Evolutionary conservation across 2,329 filamentous ascomycete genomes (phyloP).

Genomic region (Coleophoma cylindrospora): DNA sequence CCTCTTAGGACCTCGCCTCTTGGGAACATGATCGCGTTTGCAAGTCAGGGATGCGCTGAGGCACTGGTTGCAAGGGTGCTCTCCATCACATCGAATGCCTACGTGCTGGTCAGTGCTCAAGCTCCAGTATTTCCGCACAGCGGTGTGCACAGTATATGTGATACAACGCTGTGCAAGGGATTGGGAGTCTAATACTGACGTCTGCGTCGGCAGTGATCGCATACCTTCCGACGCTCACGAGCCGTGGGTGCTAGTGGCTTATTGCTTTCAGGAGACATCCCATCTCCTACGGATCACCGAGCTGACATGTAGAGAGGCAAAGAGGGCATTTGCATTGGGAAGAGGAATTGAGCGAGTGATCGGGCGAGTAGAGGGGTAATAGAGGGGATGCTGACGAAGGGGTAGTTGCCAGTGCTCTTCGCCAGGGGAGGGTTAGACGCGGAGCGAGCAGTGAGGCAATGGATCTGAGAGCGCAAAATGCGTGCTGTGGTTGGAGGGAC

Average conservation of each 20-base stretch:
- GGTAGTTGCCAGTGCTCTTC: too few relatives aligned
- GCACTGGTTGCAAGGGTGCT: constrained; percentile 55
- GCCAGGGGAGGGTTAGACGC: too few relatives aligned
- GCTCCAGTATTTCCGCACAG: constrained; percentile 5
- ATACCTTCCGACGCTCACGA: constrained; percentile 31
- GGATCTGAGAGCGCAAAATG: too few relatives aligned
- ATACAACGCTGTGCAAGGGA: constrained; percentile 1
- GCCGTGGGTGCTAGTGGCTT: constrained; percentile 10
- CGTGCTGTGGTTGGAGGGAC: too few relatives aligned
- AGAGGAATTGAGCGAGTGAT: constrained; percentile 17
- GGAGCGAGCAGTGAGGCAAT: too few relatives aligned
- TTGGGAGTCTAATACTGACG: constrained; percentile 26
- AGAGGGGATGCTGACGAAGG: not conserved
- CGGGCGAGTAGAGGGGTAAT: constrained; percentile 8
- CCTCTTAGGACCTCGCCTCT: constrained; percentile 59
- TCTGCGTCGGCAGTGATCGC: constrained; percentile 39
- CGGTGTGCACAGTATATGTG: constrained; percentile 7
- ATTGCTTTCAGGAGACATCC: constrained; percentile 21
- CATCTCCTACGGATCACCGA: constrained; percentile 9
- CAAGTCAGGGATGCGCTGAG: constrained; percentile 52
- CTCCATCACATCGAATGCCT: constrained; percentile 41
- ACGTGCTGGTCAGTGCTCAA: constrained; percentile 11
- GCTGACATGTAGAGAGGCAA: constrained; percentile 8
- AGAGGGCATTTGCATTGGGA: not conserved
- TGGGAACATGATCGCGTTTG: constrained; percentile 59